Base-by-base conservation (phyloP, 179 eudicot genomes). In the Pouteria campechiana region DNA sequence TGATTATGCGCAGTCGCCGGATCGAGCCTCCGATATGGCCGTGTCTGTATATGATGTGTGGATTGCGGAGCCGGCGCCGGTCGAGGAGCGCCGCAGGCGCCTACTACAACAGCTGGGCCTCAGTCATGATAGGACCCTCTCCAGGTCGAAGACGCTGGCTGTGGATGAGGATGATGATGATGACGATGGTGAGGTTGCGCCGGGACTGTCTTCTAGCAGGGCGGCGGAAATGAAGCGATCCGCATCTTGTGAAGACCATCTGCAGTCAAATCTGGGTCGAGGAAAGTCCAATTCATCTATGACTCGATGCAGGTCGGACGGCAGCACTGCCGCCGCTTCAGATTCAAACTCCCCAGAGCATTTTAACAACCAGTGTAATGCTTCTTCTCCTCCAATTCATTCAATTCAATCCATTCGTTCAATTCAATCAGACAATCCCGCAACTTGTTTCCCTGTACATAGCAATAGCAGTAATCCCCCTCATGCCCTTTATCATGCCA, bases 41-140 rank as follows among this genome's bases (percentile, higher is more conserved):
- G 74, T 65, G 7, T 49, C 55, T 2, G 67, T 58, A 70, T 87
- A 87, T 44, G 96, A 77, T 29, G 55, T 79, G 4, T 87, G 96
- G 94, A 54, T 67, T 54, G 79, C 94, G 2, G 78, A 72, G 35
- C 72, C 74, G 8, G 57, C 75, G 30, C 77, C 94, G 4, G 68
- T 87, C n/a, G 70, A 83, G 15, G 83, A 83, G 35, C 94, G 96
- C 22, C 94, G 94, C 13, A 50, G 55, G 50, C 76, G 81, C 6
- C 69, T 87, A 36, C 76, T 87, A 32, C 50, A 54, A 5, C 81
- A 73, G 17, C 47, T 87, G 29, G 96, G 96, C 1, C 61, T 85
- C 55, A 46, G 73, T 4, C 55, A 63, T 2, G 87, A 81, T 46
- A 61, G 69, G 6, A 33, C 68, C 5, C 58, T 81, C 37, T 57